phyloP scores from a whole-genome alignment of 1,284 basidiomycete genomes.

The Rhodotorula sp. region DNA sequence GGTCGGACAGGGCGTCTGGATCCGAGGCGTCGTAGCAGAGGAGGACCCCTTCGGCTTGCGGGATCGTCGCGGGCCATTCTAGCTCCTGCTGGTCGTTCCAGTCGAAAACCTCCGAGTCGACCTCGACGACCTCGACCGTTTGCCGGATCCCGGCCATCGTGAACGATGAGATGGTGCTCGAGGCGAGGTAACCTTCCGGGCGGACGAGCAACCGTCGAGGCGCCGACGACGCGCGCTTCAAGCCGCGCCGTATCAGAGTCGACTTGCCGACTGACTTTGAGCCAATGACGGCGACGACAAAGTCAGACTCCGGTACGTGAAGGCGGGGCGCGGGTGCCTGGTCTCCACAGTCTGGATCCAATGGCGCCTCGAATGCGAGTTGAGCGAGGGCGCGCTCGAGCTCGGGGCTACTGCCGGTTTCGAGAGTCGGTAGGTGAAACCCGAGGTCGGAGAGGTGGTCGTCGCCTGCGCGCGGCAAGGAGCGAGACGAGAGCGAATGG shows the following conservation, averaged over 20 bases:
- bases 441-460: too few species aligned
- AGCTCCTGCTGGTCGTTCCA: conserved; percentile 38
- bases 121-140: conserved; percentile 45
- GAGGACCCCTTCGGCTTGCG: conserved; percentile 44
- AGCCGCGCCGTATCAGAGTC: conserved; percentile 42
- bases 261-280: conserved; percentile 46
- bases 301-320: conserved; percentile 21
- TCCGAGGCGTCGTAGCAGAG: conserved; percentile 47
- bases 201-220: conserved; percentile 25
- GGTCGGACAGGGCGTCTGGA: conserved; percentile 32
- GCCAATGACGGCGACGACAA: conserved; percentile 43
- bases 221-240: conserved; percentile 24
- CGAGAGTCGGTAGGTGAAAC: neutral
- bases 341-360: too few species aligned
- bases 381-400: too few species aligned
- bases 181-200: conserved; percentile 39
- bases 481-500: too few species aligned
- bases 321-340: neutral
- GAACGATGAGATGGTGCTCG: conserved; percentile 39
- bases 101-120: conserved; percentile 41
- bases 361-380: too few species aligned
- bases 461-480: too few species aligned
- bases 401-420: too few species aligned
- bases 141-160: conserved; percentile 29
- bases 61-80: conserved; percentile 42